These are phyloP conservation scores for Naganishia kalamii DNA, from an alignment of 768 basidiomycete species.

Conservation along the genomic window DNA sequence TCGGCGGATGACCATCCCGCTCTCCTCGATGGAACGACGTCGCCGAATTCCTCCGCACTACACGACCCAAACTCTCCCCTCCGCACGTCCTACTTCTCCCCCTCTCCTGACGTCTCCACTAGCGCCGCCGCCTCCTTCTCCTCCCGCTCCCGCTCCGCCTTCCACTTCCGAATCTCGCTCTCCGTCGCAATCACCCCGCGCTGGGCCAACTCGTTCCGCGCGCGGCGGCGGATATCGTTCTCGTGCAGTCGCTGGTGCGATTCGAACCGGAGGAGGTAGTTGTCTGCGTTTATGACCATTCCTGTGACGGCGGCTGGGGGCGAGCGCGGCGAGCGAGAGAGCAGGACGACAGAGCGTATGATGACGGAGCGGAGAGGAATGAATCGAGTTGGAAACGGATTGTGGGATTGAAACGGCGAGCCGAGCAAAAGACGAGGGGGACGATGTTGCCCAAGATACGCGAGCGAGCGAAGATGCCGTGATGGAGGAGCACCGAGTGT, in stretches of 20 bases:
- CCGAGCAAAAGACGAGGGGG: too few species aligned
- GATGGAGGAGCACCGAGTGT: too few species aligned
- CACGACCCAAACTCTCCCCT: not conserved
- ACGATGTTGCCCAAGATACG: too few species aligned
- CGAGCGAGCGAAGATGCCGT: too few species aligned
- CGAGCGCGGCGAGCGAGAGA: constrained; percentile 25
- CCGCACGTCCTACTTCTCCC: not conserved
- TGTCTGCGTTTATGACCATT: constrained; percentile 68
- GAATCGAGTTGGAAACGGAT: too few species aligned
- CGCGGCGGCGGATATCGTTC: constrained; percentile 63
- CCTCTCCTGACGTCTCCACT: not conserved
- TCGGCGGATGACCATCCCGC: too few species aligned
- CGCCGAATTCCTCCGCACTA: too few species aligned
- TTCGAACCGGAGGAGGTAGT: constrained; percentile 67
- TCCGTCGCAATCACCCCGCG: constrained; percentile 74
- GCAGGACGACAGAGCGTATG: too few species aligned
- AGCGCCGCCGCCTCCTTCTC: not conserved
- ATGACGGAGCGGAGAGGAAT: too few species aligned
- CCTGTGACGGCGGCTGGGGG: constrained; percentile 58
- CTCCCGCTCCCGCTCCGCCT: constrained; percentile 49
- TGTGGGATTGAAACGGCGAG: too few species aligned
- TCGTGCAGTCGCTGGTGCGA: constrained; percentile 61
- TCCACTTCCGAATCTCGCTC: constrained; percentile 76
- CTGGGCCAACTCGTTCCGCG: constrained; percentile 65
- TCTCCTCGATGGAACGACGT: too few species aligned